These are phyloP conservation scores for Salix udensis DNA, from an alignment of 345 rosid species.

Conservation along the genomic window DNA sequence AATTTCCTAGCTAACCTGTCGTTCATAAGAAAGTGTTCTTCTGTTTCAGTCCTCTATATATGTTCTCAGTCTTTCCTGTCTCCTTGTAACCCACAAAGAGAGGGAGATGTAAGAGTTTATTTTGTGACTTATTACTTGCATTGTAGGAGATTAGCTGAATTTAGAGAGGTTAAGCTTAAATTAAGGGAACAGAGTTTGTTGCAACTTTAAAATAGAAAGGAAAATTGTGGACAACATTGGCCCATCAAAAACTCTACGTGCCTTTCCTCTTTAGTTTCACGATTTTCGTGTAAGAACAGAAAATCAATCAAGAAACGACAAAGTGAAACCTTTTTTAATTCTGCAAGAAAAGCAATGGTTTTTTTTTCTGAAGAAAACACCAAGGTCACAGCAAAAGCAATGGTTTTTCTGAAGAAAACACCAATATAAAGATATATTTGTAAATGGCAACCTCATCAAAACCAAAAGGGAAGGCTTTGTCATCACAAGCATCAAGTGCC, in stretches of 20 bases:
- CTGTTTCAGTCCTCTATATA: too few species aligned
- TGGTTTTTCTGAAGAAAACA: background rate
- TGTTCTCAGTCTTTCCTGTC: too few species aligned
- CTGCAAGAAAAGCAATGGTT: background rate
- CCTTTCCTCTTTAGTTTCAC: conserved; percentile 3
- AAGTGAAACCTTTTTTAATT: background rate
- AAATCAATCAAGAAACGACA: background rate
- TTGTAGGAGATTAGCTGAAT: background rate
- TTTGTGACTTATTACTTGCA: background rate
- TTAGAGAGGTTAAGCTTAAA: conserved; percentile 37
- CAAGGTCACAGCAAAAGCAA: background rate
- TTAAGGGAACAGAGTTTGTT: conserved; percentile 29
- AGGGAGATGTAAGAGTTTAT: background rate
- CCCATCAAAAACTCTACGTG: background rate
- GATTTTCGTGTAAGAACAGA: background rate
- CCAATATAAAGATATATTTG: background rate
- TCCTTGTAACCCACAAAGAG: too few species aligned
- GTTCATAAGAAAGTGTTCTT: too few species aligned
- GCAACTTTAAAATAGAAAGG: conserved; percentile 22
- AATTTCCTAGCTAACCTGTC: too few species aligned
- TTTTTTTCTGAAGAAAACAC: background rate
- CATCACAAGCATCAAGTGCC: conserved; percentile 38
- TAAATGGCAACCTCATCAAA: conserved; percentile 34
- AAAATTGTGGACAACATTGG: conserved; percentile 16
- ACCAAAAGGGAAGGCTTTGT: conserved; percentile 35